Base-by-base conservation (phyloP, 192 early-diverging fungal species). In the Umbelopsis isabellina region DNA sequence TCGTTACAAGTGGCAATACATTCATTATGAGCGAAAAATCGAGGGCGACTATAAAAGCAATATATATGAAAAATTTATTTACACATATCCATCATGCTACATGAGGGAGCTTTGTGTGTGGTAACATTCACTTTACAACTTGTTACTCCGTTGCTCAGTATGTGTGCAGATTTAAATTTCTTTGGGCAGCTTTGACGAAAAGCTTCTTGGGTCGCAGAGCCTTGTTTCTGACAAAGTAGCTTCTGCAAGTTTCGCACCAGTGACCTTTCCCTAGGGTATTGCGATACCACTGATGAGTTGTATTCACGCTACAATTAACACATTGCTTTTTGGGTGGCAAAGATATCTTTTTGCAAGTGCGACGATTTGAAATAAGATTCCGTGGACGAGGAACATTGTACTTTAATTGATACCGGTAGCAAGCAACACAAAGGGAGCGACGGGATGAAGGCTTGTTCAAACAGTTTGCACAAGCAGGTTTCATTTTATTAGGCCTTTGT, bases 161-260 rank as follows among this genome's bases (percentile, higher is more conserved):
- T 15, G 10, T 55, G 20, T 55, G 21, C 15, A 78, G 50, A 70
- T 78, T 72, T 12, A 73, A 64, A 33, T 73, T 73, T 7, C 76
- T 58, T 12, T 73, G 73, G 27, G 76, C 76, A 33, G 72, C 76
- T 41, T 72, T 78, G 64, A 73, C 50, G 67, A 73, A 73, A 4
- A 78, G 25, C 27, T 73, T 65, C 10, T 67, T 61, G 16, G 76
- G 76, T 11, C 76, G 45, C 2, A 78, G 33, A 25, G 55, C 73
- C 7, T 64, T 66, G 52, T 78, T 61, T 35, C 76, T 55, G 12
- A 78, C 46, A 22, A 73, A 78, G 45, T 78, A 78, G 5, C 72
- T 78, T 49, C 73, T 78, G 16, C 76, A 78, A 2, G 71, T 78
- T 21, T 78, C 71, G 33, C 76, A 78, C 76, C 76, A 78, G 49